These are phyloP conservation scores for Solanum pimpinellifolium DNA, from an alignment of 257 asterid species.

Conservation along the genomic window DNA sequence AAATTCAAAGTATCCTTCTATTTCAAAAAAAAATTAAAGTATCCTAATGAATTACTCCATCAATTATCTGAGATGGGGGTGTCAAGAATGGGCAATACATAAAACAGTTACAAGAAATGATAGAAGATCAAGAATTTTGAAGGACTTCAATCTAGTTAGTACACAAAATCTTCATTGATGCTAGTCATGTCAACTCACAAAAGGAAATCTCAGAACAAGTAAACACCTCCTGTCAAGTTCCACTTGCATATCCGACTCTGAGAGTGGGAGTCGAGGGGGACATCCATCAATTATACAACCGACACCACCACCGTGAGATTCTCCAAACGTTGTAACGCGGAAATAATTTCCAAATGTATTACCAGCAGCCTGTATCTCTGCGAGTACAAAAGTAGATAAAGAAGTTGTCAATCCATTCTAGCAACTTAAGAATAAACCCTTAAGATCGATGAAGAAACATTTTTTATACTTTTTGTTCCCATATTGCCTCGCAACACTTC, in stretches of 20 bases:
- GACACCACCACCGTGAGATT: constrained; percentile 98
- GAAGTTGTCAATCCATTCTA: not conserved
- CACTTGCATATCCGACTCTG: constrained; percentile 87
- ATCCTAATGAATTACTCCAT: not conserved
- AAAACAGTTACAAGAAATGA: not conserved
- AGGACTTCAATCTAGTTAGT: not conserved
- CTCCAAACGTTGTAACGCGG: constrained; percentile 94
- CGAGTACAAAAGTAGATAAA: not conserved
- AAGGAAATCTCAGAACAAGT: not conserved
- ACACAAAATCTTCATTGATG: not conserved
- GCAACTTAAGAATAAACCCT: not conserved
- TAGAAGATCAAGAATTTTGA: not conserved
- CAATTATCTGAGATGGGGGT: not conserved
- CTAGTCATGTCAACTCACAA: not conserved
- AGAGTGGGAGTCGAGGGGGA: constrained; percentile 88
- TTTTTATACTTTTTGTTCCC: not conserved
- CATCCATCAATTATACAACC: constrained; percentile 97
- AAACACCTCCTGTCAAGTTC: constrained; percentile 91
- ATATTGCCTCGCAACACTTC: not conserved
- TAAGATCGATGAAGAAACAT: not conserved
- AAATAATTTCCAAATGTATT: constrained; percentile 69
- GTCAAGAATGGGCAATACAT: not conserved
- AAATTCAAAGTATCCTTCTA: not conserved
- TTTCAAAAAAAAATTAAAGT: not conserved
- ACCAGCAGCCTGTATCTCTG: constrained; percentile 80